Evolutionary conservation across 306 rosid species (phyloP).

Genomic region (Lablab purpureus): DNA sequence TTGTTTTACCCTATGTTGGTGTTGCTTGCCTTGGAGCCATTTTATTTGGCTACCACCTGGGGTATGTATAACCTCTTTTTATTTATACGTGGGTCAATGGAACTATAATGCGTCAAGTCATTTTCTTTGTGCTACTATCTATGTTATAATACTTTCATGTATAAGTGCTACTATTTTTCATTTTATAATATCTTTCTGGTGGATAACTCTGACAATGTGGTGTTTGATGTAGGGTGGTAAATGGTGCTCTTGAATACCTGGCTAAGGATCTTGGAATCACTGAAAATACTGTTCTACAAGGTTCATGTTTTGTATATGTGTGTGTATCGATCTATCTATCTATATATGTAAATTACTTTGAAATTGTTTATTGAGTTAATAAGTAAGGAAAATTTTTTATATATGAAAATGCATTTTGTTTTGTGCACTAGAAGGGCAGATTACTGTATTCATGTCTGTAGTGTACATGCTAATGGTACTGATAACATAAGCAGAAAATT

Average conservation of each 20-base stretch:
- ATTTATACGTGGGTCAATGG: conserved; percentile 12
- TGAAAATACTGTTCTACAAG: conserved; percentile 83
- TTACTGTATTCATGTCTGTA: conserved; percentile 1
- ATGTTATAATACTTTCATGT: not conserved
- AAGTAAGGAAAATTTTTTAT: conserved; percentile 1
- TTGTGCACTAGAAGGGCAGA: not conserved
- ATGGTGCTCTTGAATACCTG: conserved; percentile 96
- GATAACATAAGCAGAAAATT: conserved; percentile 6
- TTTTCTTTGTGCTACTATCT: conserved; percentile 23
- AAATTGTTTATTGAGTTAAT: conserved; percentile 1
- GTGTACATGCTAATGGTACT: conserved; percentile 14
- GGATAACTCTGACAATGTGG: conserved; percentile 35
- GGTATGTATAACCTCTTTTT: conserved; percentile 60
- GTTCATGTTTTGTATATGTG: conserved; percentile 42
- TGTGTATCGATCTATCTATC: too few relatives aligned
- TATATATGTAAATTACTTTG: not conserved
- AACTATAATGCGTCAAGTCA: not conserved
- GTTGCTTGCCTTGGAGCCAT: conserved; percentile 99
- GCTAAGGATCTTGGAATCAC: conserved; percentile 87
- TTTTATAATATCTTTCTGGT: not conserved
- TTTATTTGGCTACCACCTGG: conserved; percentile 96
- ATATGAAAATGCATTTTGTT: not conserved
- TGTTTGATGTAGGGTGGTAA: conserved; percentile 82
- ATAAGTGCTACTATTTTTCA: conserved; percentile 29
- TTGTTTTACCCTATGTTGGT: conserved; percentile 92